Evolutionary conservation across 2,329 filamentous ascomycete species (phyloP), one percentile per base, ranked within the genome.

Genomic region (Cladosporium colombiae): DNA sequence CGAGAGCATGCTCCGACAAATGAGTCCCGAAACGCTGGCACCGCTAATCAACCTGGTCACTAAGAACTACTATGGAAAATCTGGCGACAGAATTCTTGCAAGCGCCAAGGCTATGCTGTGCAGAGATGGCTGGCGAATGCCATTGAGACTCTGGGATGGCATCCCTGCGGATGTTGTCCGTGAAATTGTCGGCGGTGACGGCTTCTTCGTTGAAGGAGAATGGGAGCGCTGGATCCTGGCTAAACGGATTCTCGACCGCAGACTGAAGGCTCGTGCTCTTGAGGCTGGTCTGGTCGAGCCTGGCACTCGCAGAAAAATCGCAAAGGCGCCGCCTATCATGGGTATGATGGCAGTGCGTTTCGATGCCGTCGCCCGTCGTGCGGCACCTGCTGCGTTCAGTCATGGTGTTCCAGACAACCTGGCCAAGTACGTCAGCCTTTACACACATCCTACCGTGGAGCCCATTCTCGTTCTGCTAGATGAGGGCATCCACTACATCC

Each of bases 31-130:
- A 21, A 82, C 77, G 2, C 75, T 86, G 3, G 78, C 81, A 16
- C 78, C 79, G 3, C 73, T 85, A 7, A 84, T 86, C 68, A 81
- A 79, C 35, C 75, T 86, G 0, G 84, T 86, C 52, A 86, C 84
- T 0, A 76, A 76, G 49, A 85, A 85, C 67, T 86, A 85, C 74
- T 86, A 86, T 65, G 84, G 84, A 37, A 78, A 81, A 62, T 78
- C 84, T 27, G 84, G 84, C 5, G 84, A 85, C 67, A 81, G 83
- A 37, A 83, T 86, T 7, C 75, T 86, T 4, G 82, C 83, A 29
- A 84, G 82, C 27, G 83, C 83, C n/a, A 86, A 86, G 70, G 82
- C 84, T 6, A 86, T 86, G 83, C 76, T 86, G 10, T 85, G 83
- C 70, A 77, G 84, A 64, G 83, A 85, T 71, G 84, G 84, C 6